Evolutionary conservation across 2,329 filamentous ascomycete genomes (phyloP).

Genomic region (Xylariaceae sp.): DNA sequence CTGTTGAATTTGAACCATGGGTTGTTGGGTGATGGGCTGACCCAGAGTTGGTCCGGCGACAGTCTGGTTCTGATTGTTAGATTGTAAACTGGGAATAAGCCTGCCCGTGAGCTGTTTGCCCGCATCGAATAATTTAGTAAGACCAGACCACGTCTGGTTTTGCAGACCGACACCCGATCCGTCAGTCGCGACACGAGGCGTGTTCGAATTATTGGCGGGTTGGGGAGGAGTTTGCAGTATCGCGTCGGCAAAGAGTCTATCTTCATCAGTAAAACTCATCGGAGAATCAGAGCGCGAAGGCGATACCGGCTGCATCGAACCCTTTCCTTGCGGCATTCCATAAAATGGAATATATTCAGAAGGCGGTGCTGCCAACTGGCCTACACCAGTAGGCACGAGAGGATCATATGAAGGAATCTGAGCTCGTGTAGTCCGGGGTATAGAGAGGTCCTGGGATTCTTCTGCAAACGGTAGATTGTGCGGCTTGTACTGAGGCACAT

Average conservation of each 20-base stretch:
- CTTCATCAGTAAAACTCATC: constrained; percentile 35
- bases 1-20: neutral
- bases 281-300: constrained; percentile 24
- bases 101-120: neutral
- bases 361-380: constrained; percentile 20
- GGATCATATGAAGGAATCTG: constrained; percentile 15
- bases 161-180: neutral
- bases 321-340: constrained; percentile 24
- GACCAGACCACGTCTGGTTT: neutral
- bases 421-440: constrained; percentile 16
- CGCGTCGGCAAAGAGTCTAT: constrained; percentile 32
- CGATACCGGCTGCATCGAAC: constrained; percentile 21
- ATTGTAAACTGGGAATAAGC: neutral
- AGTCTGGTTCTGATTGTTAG: neutral
- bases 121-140: neutral
- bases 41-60: neutral
- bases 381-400: constrained; percentile 14
- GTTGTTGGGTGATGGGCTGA: neutral
- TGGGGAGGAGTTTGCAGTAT: constrained; percentile 22
- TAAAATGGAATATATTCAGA: constrained; percentile 24
- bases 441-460: neutral
- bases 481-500: constrained; percentile 17
- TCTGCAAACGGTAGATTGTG: constrained; percentile 10
- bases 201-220: neutral
- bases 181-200: neutral